Conservation (phyloP, 345 rosid species). For the Populus tremula region DNA sequence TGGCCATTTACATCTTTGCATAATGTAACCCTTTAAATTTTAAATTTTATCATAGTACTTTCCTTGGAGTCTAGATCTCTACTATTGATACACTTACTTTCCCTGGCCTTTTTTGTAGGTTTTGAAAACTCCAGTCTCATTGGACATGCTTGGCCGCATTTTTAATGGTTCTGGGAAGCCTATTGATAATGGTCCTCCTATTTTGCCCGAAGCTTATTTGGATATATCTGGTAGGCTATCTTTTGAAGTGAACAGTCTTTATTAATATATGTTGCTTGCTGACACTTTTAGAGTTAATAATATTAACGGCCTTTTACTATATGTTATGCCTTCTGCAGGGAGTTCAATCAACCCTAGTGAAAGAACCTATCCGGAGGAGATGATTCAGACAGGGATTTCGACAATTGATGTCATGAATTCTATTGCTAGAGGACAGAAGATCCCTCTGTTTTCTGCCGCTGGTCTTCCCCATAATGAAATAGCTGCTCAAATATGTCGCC, state of each 20-base stretch:
- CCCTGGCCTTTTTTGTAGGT: constrained; percentile 45
- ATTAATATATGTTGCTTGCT: constrained; percentile 5
- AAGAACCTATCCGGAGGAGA: constrained; percentile 97
- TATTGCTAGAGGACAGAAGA: constrained; percentile 96
- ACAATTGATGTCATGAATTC: constrained; percentile 98
- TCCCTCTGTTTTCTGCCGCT: constrained; percentile 97
- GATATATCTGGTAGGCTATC: constrained; percentile 75
- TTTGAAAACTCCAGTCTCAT: constrained; percentile 81
- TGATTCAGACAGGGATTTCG: constrained; percentile 98
- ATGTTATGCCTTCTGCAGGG: constrained; percentile 38
- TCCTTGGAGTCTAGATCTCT: neutral
- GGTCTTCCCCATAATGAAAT: constrained; percentile 99
- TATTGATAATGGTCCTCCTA: constrained; percentile 93
- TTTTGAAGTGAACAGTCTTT: neutral
- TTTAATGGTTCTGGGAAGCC: constrained; percentile 98
- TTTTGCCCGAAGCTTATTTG: constrained; percentile 88
- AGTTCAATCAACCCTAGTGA: constrained; percentile 98
- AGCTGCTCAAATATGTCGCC: constrained; percentile 98
- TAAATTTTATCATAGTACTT: neutral
- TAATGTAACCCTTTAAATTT: neutral
- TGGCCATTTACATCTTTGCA: neutral
- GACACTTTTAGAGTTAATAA: neutral
- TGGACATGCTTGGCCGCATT: constrained; percentile 97
- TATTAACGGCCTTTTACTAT: neutral
- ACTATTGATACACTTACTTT: neutral